Percentiles rank a stretch among this genome's conserved stretches.
phyloP scores from a whole-genome alignment of 129 eudicot species.

The Helianthus annuus region HanXRQr2.0-SUNRISE NC_035440.2:53185699-53186198 shows the following conservation, averaged over 20 bases:
- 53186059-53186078: not conserved
- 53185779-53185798: conserved; percentile 19
- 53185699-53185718: conserved; percentile 25
- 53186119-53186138: not conserved
- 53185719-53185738: conserved; percentile 40
- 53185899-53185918: conserved; percentile 27
- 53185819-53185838: conserved; percentile 30
- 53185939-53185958: conserved; percentile 28
- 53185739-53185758: conserved; percentile 26
- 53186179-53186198: too few species aligned
- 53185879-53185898: conserved; percentile 7
- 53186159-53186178: too few species aligned
- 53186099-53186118: not conserved
- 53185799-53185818: conserved; percentile 37
- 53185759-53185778: conserved; percentile 28
- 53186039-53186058: not conserved
- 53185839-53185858: conserved; percentile 11
- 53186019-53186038: conserved; percentile 10
- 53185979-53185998: conserved; percentile 27
- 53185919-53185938: conserved; percentile 31
- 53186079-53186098: too few species aligned
- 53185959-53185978: conserved; percentile 23
- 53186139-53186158: too few species aligned
- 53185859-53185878: conserved; percentile 15
- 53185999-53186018: conserved; percentile 21